Evolutionary conservation across 2,329 filamentous ascomycete species (phyloP).

Genomic region (Colletotrichum ledebouriae): DNA sequence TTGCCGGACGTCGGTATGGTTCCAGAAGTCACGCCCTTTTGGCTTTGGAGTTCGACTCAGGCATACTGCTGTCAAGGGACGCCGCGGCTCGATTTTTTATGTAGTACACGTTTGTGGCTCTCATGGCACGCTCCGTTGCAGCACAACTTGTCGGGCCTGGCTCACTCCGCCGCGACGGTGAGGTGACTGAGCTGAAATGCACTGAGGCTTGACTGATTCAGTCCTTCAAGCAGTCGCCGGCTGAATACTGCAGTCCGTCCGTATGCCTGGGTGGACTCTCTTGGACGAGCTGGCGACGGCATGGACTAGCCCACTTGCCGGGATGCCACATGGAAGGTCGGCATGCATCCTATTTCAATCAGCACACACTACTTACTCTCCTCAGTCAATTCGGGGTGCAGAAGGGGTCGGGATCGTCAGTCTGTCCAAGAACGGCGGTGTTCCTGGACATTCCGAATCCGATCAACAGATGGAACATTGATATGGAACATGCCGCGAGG

Average conservation of each 20-base stretch:
- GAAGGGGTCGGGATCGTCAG: conserved; percentile 26
- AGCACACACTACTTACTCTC: conserved; percentile 13
- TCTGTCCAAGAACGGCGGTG: conserved; percentile 25
- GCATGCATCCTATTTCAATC: conserved; percentile 23
- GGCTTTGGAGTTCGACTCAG: conserved; percentile 37
- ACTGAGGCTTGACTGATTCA: conserved; percentile 32
- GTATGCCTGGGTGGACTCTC: conserved; percentile 21
- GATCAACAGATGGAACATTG: conserved; percentile 8
- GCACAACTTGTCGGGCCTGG: conserved; percentile 8
- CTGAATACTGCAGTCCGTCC: conserved; percentile 9
- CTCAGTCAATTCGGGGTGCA: conserved; percentile 21
- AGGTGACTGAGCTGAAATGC: conserved; percentile 19
- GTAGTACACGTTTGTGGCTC: background rate
- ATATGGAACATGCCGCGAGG: conserved; percentile 1
- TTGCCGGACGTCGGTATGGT: conserved; percentile 36
- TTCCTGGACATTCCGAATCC: conserved; percentile 15
- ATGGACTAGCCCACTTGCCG: conserved; percentile 23
- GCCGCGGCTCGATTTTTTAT: conserved; percentile 23
- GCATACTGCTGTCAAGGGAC: conserved; percentile 29
- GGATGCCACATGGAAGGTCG: conserved; percentile 34
- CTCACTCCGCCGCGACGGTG: conserved; percentile 8
- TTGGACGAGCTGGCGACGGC: conserved; percentile 4
- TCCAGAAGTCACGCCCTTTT: conserved; percentile 37
- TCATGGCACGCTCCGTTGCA: conserved; percentile 1
- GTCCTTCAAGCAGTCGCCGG: conserved; percentile 5